These are phyloP conservation scores for Dictyostelium capitatum DNA, from an alignment of 78 protist species.

Conservation along the genomic window DNA sequence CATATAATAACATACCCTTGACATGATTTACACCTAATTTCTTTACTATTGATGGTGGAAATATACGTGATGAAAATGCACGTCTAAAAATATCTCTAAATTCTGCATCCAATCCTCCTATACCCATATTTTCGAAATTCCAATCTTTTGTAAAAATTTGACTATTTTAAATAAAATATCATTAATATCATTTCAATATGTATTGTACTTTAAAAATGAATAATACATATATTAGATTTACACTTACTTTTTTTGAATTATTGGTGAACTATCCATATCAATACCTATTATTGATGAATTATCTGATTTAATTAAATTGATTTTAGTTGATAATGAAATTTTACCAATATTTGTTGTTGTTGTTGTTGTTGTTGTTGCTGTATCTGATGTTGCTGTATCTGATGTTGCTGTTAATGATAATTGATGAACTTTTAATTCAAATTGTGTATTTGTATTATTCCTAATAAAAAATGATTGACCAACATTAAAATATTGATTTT, in stretches of 20 bases:
- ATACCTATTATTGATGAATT: slow-evolving; percentile 37
- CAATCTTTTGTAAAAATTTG: slow-evolving; percentile 87
- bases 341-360: slow-evolving; percentile 27
- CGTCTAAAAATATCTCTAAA: slow-evolving; percentile 96
- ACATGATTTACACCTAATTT: slow-evolving; percentile 97
- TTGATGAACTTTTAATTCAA: slow-evolving; percentile 2
- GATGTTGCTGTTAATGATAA: not conserved
- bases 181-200: no score
- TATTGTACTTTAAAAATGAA: no score
- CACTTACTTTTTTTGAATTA: not conserved
- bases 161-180: not conserved
- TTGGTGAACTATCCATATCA: slow-evolving; percentile 25
- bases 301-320: slow-evolving; percentile 20
- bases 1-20: slow-evolving; percentile 96
- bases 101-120: slow-evolving; percentile 97
- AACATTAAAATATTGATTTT: slow-evolving; percentile 11
- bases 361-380: no score
- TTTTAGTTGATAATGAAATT: slow-evolving; percentile 34
- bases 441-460: not conserved
- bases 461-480: slow-evolving; percentile 12
- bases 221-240: no score
- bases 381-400: no score
- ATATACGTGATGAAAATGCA: slow-evolving; percentile 98
- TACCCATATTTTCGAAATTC: slow-evolving; percentile 97
- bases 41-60: slow-evolving; percentile 92